Evolutionary conservation across 2,329 filamentous ascomycete genomes (phyloP), one percentile per base, ranked within the genome.

Genomic region (Thielaviopsis ethacetica): DNA sequence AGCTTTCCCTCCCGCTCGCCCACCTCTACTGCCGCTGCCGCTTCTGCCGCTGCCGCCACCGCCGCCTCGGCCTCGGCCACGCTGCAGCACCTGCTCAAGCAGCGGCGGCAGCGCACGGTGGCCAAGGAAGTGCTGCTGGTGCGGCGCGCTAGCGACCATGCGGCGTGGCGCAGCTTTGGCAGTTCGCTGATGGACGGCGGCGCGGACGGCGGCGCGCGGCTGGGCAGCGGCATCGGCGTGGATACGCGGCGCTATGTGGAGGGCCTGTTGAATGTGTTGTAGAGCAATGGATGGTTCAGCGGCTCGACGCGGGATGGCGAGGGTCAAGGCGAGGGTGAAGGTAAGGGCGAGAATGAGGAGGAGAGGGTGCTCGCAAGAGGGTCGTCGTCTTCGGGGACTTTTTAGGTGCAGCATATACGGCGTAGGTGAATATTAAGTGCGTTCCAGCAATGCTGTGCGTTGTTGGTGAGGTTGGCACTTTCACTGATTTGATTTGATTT

Each of bases 191-290:
- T 56, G 15, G 59, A 67, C 19, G 67, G 65, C n/a, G 69, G 70
- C 53, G 65, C 75, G 59, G 72, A 79, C 75, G 65, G 76, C 52
- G 79, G 78, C 24, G 80, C 80, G 21, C 53, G 78, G 59, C 69
- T 89, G 63, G 82, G 80, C 0, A 83, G 87, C 65, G 86, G 86
- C 0, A 88, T 91, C 63, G 86, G 86, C 0, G 77, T 90, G 38
- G 86, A 91, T 72, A 88, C 86, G 30, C 78, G 83, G 68, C 79
- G 78, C 67, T 90, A 90, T 68, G 81, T 90, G 3, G 86, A 90
- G 68, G 82, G 82, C 1, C 67, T 91, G 59, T 71, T 90, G 68
- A 87, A 77, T 44, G 53, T 61, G 54, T 30, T 61, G 44, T 58
- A 61, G 59, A 30, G 17, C 26, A 52, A 49, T 49, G 24, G 34